These are phyloP conservation scores for Penicillium nordicum DNA, from an alignment of 2,329 filamentous ascomycete genomes.

Conservation along the genomic window DNA sequence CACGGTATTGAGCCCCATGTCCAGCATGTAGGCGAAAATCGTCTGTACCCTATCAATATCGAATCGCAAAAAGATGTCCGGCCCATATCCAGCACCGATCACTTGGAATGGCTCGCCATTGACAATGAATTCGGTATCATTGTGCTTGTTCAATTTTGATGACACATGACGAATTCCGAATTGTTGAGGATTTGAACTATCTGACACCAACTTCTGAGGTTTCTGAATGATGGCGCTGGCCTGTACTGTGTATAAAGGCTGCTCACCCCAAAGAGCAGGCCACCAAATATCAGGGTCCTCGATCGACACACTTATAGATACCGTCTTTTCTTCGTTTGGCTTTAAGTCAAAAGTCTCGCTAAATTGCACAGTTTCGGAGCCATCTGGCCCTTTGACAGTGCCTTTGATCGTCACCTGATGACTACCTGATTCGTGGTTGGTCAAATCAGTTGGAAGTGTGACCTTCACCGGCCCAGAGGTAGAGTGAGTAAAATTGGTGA, in stretches of 20 bases:
- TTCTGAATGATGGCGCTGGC: conserved; percentile 28
- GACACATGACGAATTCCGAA: conserved; percentile 58
- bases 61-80: conserved; percentile 62
- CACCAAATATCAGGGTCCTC: conserved; percentile 56
- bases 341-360: conserved; percentile 38
- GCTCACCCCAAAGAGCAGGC: conserved; percentile 58
- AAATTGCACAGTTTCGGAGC: conserved; percentile 20
- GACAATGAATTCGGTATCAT: conserved; percentile 56
- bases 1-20: conserved; percentile 62
- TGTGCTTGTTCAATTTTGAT: conserved; percentile 49
- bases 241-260: conserved; percentile 49
- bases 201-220: conserved; percentile 25
- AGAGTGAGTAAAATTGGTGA: conserved; percentile 41
- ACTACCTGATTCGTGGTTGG: conserved; percentile 28
- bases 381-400: conserved; percentile 16
- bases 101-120: conserved; percentile 60
- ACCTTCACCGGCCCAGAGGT: conserved; percentile 41
- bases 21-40: conserved; percentile 54
- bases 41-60: conserved; percentile 46
- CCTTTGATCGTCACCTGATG: conserved; percentile 24
- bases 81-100: conserved; percentile 57
- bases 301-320: conserved; percentile 41
- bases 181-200: conserved; percentile 30
- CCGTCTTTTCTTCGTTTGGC: conserved; percentile 38
- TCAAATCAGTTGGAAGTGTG: conserved; percentile 39